These are phyloP conservation scores for Claviceps sp. DNA, from an alignment of 2,329 filamentous ascomycete genomes.

Conservation along the genomic window DNA sequence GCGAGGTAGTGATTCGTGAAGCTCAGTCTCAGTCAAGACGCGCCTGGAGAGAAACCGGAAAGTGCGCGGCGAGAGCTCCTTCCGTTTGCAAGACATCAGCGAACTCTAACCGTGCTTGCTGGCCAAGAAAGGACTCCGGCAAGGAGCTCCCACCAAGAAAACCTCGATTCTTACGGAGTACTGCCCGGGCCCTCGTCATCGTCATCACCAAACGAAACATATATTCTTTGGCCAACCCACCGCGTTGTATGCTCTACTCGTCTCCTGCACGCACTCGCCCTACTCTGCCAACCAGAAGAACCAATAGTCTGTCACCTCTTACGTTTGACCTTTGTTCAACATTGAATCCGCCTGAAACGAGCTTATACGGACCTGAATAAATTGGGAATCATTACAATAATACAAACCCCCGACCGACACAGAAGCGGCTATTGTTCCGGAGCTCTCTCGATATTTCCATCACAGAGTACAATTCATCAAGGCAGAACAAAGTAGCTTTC, in stretches of 20 bases:
- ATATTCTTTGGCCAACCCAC: background rate
- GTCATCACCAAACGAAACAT: background rate
- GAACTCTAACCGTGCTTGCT: background rate
- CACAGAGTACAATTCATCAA: too few relatives aligned
- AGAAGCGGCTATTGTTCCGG: background rate
- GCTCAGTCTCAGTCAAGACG: background rate
- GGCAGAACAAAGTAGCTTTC: too few relatives aligned
- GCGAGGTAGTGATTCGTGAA: background rate
- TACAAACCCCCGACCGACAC: background rate
- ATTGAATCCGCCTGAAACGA: slow-evolving; percentile 1
- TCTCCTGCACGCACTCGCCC: background rate
- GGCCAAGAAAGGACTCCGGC: background rate
- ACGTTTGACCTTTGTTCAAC: slow-evolving; percentile 4
- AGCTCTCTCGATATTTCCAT: too few relatives aligned
- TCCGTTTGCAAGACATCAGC: background rate
- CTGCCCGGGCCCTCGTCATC: background rate
- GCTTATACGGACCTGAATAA: background rate
- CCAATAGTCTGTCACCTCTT: background rate
- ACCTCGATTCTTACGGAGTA: too few relatives aligned
- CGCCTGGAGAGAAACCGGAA: background rate
- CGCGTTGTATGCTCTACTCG: background rate
- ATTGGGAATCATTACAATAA: too few relatives aligned
- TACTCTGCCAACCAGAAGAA: background rate
- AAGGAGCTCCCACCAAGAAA: background rate
- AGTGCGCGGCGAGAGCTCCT: slow-evolving; percentile 2